phyloP scores from a whole-genome alignment of 2,329 filamentous ascomycete genomes.

The Myriangium duriaei region DNA sequence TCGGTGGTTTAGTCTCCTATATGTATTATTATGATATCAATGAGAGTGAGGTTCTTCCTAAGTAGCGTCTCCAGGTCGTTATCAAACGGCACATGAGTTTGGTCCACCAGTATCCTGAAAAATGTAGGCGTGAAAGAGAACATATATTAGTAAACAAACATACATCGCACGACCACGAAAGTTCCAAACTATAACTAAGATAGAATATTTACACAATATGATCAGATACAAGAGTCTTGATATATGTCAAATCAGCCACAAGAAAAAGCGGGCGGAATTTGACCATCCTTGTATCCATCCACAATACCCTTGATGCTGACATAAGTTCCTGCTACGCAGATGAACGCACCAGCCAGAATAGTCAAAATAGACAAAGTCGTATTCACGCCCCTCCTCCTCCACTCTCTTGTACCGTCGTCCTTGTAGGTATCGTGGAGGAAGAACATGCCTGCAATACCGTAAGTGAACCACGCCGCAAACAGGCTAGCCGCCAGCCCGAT shows the following conservation, averaged over 20 bases:
- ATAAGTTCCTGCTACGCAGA: conserved; percentile 38
- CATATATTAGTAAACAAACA: too few species aligned
- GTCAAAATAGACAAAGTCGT: conserved; percentile 30
- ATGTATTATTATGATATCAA: too few species aligned
- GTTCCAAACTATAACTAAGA: too few species aligned
- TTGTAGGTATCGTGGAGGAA: conserved; percentile 33
- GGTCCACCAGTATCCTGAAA: too few species aligned
- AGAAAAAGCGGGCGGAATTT: conserved; percentile 19
- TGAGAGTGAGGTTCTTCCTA: too few species aligned
- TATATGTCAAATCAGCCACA: conserved; percentile 14
- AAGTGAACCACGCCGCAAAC: conserved; percentile 44
- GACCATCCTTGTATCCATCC: conserved; percentile 21
- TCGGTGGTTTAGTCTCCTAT: too few species aligned
- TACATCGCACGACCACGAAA: too few species aligned
- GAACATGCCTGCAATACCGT: conserved; percentile 24
- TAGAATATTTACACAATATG: too few species aligned
- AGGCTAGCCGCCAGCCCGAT: conserved; percentile 39
- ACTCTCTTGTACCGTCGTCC: conserved; percentile 27
- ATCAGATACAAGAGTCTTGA: too few species aligned
- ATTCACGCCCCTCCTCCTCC: conserved; percentile 26
- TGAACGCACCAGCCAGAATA: conserved; percentile 35
- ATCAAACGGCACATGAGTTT: too few species aligned
- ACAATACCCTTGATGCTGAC: conserved; percentile 32
- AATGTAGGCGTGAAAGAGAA: too few species aligned
- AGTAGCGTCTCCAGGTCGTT: too few species aligned